Conservation (phyloP, 768 basidiomycete genomes). For the Phallus indusiatus region DNA sequence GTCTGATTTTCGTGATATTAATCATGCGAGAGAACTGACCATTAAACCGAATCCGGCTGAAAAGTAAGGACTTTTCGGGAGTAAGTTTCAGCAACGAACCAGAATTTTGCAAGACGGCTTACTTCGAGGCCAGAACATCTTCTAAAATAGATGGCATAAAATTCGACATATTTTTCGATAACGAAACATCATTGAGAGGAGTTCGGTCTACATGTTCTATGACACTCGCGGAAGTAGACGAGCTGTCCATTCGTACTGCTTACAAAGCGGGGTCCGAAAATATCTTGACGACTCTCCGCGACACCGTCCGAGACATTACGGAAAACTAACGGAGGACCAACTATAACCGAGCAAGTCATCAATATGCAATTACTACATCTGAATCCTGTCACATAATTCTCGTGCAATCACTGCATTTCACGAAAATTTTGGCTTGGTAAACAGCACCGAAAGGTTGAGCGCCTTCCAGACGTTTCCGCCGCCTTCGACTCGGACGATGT, state of each 20-base stretch:
- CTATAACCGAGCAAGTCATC: no score
- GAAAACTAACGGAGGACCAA: no score
- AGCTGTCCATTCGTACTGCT: not conserved
- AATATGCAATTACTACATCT: no score
- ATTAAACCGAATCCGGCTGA: constrained; percentile 97
- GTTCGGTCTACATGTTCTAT: not conserved
- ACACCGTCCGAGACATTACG: no score
- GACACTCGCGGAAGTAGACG: not conserved
- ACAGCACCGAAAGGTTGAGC: not conserved
- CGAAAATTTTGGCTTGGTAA: not conserved
- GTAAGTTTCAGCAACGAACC: not conserved
- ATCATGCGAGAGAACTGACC: constrained; percentile 36
- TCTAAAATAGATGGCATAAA: not conserved
- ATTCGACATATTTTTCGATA: not conserved
- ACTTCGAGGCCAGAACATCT: not conserved
- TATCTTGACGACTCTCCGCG: no score
- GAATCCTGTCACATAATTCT: no score
- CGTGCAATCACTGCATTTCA: no score
- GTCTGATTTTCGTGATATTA: no score
- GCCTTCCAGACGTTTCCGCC: not conserved
- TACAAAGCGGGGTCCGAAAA: not conserved
- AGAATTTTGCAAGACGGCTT: not conserved
- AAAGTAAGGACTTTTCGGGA: constrained; percentile 79
- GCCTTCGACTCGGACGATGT: not conserved
- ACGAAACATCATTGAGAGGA: not conserved